A percentile compares a stretch with the other conserved stretches of the same genome.
phyloP scores from a whole-genome alignment of 129 eudicot genomes.

The Scalesia atractyloides region DNA sequence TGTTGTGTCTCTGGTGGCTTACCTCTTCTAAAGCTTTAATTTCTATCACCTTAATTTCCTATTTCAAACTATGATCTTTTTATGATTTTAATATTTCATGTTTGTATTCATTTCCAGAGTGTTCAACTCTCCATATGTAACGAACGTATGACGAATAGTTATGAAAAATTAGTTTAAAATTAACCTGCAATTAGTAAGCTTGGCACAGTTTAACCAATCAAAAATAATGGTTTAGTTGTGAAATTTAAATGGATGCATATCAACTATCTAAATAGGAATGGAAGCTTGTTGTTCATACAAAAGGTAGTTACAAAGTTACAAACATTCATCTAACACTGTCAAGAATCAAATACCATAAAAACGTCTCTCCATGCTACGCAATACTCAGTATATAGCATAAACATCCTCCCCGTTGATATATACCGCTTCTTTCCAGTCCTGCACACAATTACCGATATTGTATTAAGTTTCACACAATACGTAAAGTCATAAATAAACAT shows the following conservation, averaged over 20 bases:
- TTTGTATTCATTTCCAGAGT: conserved; percentile 3
- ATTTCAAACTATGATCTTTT: neutral
- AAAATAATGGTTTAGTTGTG: no score
- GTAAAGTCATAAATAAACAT: neutral
- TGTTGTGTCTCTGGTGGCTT: conserved; percentile 37
- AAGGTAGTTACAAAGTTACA: conserved; percentile 14
- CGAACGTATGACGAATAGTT: no score
- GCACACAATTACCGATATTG: conserved; percentile 10
- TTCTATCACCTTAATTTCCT: neutral
- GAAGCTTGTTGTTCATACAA: conserved; percentile 17
- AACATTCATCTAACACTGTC: neutral
- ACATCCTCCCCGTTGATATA: conserved; percentile 51
- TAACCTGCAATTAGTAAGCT: no score
- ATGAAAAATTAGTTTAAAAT: no score
- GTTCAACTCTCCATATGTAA: neutral
- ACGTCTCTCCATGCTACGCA: neutral
- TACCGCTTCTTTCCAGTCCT: conserved; percentile 60
- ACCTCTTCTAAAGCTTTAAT: conserved; percentile 25
- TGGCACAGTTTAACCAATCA: no score
- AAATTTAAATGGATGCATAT: neutral
- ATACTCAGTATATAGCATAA: conserved; percentile 40
- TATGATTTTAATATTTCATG: neutral
- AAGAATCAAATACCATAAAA: conserved; percentile 1
- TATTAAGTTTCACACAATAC: neutral
- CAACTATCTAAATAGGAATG: neutral